Evolutionary conservation across 2,329 filamentous ascomycete species (phyloP).

Genomic region (Pyrenochaeta sp.): DNA sequence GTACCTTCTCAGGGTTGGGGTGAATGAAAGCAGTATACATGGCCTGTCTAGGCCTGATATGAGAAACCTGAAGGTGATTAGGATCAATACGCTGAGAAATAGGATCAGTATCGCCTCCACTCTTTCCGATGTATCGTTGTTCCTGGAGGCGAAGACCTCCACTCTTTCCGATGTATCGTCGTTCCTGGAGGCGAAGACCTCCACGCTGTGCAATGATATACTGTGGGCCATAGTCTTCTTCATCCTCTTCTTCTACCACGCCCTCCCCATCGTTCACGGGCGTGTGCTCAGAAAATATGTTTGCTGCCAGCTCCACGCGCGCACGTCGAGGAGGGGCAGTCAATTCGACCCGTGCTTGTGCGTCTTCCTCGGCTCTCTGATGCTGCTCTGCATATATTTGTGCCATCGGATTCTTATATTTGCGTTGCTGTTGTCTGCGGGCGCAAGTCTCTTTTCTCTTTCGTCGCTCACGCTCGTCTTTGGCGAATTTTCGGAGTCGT

Average conservation of each 20-base stretch:
- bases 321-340: not conserved
- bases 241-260: not conserved
- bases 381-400: not conserved
- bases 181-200: not conserved
- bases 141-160: too few species aligned
- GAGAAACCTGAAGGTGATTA: not conserved
- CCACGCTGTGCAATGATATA: not conserved
- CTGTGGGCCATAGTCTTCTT: not conserved
- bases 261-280: too few species aligned
- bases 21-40: not conserved
- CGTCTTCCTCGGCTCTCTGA: not conserved
- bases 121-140: not conserved
- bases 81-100: not conserved
- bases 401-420: not conserved
- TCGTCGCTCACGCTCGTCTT: not conserved
- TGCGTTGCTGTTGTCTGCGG: not conserved
- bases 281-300: not conserved
- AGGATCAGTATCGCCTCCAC: not conserved
- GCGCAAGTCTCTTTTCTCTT: not conserved
- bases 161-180: too few species aligned
- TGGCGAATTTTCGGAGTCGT: not conserved
- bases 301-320: not conserved
- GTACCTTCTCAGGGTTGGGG: not conserved
- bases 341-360: not conserved
- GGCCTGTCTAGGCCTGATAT: not conserved